phyloP scores from a whole-genome alignment of 192 early-diverging fungal species.

The Linnemannia schmuckeri region DNA sequence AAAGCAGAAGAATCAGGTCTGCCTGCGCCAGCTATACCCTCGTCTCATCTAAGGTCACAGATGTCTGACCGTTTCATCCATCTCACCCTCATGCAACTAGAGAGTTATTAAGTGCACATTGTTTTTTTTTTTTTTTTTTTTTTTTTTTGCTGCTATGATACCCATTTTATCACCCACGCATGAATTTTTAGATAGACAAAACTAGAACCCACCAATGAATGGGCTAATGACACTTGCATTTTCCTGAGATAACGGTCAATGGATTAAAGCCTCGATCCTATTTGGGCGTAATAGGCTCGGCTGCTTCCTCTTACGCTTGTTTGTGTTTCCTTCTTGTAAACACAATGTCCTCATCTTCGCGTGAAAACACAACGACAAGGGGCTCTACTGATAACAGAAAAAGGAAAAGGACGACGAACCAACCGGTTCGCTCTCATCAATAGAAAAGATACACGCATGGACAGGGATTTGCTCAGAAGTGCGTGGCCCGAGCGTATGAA shows the following conservation, averaged over 20 bases:
- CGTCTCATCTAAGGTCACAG: background rate
- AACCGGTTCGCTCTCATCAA: background rate
- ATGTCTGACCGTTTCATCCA: background rate
- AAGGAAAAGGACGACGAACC: background rate
- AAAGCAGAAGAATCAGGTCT: background rate
- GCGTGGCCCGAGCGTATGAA: constrained; percentile 1
- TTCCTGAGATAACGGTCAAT: too few species aligned
- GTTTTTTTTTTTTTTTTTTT: background rate
- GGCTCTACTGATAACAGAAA: background rate
- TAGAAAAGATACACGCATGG: background rate
- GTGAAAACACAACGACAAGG: background rate
- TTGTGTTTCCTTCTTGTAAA: background rate
- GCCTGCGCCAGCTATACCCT: background rate
- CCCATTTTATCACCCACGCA: background rate
- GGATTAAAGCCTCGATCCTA: too few species aligned
- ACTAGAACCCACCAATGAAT: background rate
- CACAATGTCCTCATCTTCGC: background rate
- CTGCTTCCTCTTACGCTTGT: background rate
- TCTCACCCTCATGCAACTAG: background rate
- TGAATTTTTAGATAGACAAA: background rate
- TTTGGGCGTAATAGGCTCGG: background rate
- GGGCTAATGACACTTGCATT: background rate
- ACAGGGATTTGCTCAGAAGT: background rate
- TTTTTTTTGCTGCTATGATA: background rate
- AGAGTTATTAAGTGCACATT: background rate